A percentile compares a stretch with the other conserved stretches of the same genome.
Conservation (phyloP, 2,329 filamentous ascomycete genomes). For the Plenodomus biglobosus region DNA sequence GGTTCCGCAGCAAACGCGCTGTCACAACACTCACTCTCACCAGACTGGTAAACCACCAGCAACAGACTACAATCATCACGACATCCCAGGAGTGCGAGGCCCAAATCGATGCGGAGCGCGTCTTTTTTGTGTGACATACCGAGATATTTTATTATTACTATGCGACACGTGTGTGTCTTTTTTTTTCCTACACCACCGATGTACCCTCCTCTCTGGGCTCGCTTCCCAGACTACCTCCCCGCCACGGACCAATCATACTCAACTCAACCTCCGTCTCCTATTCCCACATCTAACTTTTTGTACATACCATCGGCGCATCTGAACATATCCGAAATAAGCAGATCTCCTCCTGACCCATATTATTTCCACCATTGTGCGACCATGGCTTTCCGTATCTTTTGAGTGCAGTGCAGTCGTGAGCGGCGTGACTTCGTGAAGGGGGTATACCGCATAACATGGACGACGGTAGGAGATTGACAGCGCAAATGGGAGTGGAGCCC, state of each 20-base stretch:
- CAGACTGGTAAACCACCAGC: background rate
- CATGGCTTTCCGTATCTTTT: conserved; percentile 13
- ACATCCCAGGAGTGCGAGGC: background rate
- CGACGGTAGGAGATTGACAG: conserved; percentile 5
- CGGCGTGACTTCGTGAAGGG: conserved; percentile 30
- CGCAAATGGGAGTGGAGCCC: background rate
- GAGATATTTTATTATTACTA: conserved; percentile 16
- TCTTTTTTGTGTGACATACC: conserved; percentile 14
- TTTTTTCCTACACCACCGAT: conserved; percentile 1
- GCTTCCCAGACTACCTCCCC: background rate
- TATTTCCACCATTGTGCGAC: conserved; percentile 17
- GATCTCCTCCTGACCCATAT: conserved; percentile 1
- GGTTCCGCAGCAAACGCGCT: background rate
- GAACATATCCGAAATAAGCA: conserved; percentile 4
- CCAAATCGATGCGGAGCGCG: background rate
- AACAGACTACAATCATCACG: background rate
- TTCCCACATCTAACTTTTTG: background rate
- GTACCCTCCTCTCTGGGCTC: background rate
- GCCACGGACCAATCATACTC: too few relatives aligned
- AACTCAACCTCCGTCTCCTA: background rate
- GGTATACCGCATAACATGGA: conserved; percentile 24
- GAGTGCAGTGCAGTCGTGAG: conserved; percentile 27
- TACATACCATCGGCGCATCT: conserved; percentile 2
- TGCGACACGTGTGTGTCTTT: conserved; percentile 9
- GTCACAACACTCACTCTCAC: too few relatives aligned